Evolutionary conservation across 805 yeast species (phyloP), one percentile per base, ranked within the genome.

Genomic region (Yamadazyma paraphyllophila): DNA sequence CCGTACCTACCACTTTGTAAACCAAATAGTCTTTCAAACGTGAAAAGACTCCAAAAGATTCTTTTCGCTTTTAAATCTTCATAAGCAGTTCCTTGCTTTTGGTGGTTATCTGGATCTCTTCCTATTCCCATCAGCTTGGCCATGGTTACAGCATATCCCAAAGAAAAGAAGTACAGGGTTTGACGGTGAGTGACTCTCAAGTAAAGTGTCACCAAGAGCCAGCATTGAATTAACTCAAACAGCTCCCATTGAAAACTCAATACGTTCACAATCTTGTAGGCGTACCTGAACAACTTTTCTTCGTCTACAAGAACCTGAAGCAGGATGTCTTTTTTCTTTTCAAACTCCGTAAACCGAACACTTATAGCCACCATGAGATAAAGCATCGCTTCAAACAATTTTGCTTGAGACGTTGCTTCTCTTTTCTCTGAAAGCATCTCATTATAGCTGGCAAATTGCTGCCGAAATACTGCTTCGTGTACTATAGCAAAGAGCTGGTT

Each of bases 1-100:
- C 63, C 66, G 57, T 66, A 62, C 37, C 80, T 61, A 1, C 85
- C 86, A 32, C 71, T 67, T 47, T 79, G 84, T 35, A 80, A 61
- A 4, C 78, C 78, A 48, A 78, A 58, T 12, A 80, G 48, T 48
- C 81, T 66, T 53, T 82, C 88, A 63, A 77, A 64, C 1, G 78
- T 69, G 52, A 73, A 82, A 5, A 76, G 77, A 15, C 73, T 50
- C 81, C 83, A 81, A 55, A 77, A 82, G 1, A 81, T 70, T 40
- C 84, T 64, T 52, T 66, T 66, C 1, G 78, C 73, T 54, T 81
- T 80, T 10, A 69, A 46, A 14, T 53, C 56, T 49, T 79, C 83
- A 55, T 71, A 71, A 3, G 64, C 57, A 7, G 69, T 58, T 12
- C 50, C 52, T 5, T 36, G 45, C 2, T 33, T 3, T 8, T 33